These are phyloP conservation scores for Beauveria brongniartii DNA, from an alignment of 2,329 filamentous ascomycete species.

Conservation along the genomic window DNA sequence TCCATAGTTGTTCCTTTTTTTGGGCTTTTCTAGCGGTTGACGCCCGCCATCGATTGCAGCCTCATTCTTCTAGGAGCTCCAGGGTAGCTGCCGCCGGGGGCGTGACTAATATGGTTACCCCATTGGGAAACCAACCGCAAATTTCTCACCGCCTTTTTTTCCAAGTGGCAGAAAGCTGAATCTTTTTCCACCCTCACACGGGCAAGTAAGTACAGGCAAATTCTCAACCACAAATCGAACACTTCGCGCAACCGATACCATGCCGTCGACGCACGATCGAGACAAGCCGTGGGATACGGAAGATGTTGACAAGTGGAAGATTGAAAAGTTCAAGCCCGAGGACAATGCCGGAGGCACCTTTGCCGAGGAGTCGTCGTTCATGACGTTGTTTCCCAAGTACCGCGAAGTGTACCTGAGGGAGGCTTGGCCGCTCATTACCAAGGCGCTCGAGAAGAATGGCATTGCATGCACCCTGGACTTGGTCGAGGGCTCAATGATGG, in stretches of 20 bases:
- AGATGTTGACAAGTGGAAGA: conserved; percentile 95
- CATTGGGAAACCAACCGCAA: neutral
- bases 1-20: neutral
- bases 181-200: conserved; percentile 11
- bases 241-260: conserved; percentile 23
- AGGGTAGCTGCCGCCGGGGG: neutral
- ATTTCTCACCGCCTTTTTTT: conserved; percentile 9
- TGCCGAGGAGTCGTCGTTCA: conserved; percentile 86
- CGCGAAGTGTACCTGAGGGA: conserved; percentile 89
- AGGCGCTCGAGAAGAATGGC: conserved; percentile 75
- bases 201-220: neutral
- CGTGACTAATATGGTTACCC: neutral
- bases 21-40: neutral
- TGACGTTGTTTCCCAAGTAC: conserved; percentile 87
- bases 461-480: conserved; percentile 90
- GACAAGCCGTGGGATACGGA: conserved; percentile 96
- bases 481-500: conserved; percentile 92
- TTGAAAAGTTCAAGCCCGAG: conserved; percentile 75
- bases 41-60: neutral
- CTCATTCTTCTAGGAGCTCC: neutral
- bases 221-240: neutral
- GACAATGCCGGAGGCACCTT: conserved; percentile 84
- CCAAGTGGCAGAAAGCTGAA: conserved; percentile 9
- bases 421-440: conserved; percentile 86
- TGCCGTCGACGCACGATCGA: conserved; percentile 84